These are phyloP conservation scores for Claviceps cyperi DNA, from an alignment of 2,329 filamentous ascomycete species.

Conservation along the genomic window DNA sequence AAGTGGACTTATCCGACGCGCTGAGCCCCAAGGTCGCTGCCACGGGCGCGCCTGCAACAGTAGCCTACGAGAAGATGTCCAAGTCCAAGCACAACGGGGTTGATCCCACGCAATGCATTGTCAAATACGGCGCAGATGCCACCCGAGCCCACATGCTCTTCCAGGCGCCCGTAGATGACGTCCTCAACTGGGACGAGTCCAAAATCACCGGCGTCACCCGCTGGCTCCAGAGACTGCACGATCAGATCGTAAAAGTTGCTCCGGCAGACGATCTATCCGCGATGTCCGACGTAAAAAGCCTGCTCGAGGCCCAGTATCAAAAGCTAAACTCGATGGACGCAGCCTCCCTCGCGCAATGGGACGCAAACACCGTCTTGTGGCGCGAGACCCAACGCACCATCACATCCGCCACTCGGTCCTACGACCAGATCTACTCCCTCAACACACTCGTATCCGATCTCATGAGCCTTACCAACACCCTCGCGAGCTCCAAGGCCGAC, in stretches of 20 bases:
- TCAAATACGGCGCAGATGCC: conserved; percentile 66
- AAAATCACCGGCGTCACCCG: conserved; percentile 71
- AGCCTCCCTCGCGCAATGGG: conserved; percentile 24
- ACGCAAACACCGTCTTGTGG: conserved; percentile 41
- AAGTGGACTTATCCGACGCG: conserved; percentile 50
- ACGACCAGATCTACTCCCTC: conserved; percentile 57
- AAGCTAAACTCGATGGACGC: conserved; percentile 17
- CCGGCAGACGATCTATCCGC: conserved; percentile 7
- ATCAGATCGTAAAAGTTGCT: conserved; percentile 28
- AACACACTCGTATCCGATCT: conserved; percentile 77
- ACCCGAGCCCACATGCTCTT: conserved; percentile 80
- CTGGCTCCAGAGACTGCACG: conserved; percentile 59
- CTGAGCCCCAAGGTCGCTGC: conserved; percentile 45
- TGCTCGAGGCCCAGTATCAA: conserved; percentile 22
- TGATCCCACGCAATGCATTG: conserved; percentile 59
- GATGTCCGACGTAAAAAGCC: conserved; percentile 13
- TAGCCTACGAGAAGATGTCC: conserved; percentile 83
- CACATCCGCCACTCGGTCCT: conserved; percentile 49
- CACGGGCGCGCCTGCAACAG: conserved; percentile 41
- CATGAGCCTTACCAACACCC: conserved; percentile 63
- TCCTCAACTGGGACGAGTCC: conserved; percentile 75
- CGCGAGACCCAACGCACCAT: conserved; percentile 54
- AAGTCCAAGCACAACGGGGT: conserved; percentile 92
- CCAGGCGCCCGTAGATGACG: conserved; percentile 69
- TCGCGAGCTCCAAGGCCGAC: conserved; percentile 33